These are phyloP conservation scores for Backusella tuberculispora DNA, from an alignment of 192 early-diverging fungal genomes.

Conservation along the genomic window DNA sequence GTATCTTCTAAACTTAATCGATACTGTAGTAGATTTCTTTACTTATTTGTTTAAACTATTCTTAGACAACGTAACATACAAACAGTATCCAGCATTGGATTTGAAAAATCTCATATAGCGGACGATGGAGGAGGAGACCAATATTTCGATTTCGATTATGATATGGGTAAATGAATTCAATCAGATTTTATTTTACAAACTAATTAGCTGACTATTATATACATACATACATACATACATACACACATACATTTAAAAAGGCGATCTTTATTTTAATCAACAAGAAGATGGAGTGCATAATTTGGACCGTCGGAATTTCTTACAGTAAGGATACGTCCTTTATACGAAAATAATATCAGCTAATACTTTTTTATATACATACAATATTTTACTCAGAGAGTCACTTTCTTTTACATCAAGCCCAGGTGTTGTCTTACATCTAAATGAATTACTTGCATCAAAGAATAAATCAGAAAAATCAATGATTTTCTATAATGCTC, in stretches of 20 bases:
- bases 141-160: neutral
- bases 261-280: constrained; percentile 10
- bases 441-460: neutral
- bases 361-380: neutral
- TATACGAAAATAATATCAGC: neutral
- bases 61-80: neutral
- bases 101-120: neutral
- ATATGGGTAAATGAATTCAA: neutral
- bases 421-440: neutral
- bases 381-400: neutral
- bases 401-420: neutral
- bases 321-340: neutral
- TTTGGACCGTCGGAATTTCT: neutral
- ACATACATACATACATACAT: neutral
- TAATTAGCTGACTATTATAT: neutral
- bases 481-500: neutral
- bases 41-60: neutral
- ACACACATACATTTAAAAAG: neutral
- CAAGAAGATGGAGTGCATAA: neutral
- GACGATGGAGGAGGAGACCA: neutral
- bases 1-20: neutral
- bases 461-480: neutral
- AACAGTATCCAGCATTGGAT: neutral
- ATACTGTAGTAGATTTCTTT: neutral
- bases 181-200: neutral